Conservation (phyloP, 2,329 filamentous ascomycete species). For the Phyllosticta citrichinensis region DNA sequence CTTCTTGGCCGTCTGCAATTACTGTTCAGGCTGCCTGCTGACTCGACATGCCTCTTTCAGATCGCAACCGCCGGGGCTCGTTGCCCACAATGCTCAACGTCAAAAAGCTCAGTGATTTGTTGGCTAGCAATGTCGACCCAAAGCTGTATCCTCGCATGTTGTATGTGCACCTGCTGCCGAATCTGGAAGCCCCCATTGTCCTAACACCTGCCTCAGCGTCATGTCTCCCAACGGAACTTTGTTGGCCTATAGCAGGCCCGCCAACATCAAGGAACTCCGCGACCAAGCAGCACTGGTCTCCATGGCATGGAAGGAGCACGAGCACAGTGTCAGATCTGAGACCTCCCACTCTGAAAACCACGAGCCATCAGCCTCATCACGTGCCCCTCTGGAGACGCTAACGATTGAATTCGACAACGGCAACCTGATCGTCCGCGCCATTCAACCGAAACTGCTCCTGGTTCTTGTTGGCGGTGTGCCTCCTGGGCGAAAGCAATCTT, state of each 20-base stretch:
- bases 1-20: neutral
- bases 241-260: conserved; percentile 38
- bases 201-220: conserved; percentile 21
- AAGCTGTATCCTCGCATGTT: conserved; percentile 34
- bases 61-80: neutral
- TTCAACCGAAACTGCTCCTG: conserved; percentile 38
- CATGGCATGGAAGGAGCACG: conserved; percentile 40
- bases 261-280: conserved; percentile 39
- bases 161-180: conserved; percentile 16
- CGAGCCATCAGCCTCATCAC: conserved; percentile 8
- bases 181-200: neutral
- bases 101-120: conserved; percentile 32
- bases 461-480: conserved; percentile 40
- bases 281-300: conserved; percentile 40
- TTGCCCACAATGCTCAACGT: conserved; percentile 32
- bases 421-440: conserved; percentile 37
- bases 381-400: conserved; percentile 30
- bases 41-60: conserved; percentile 3
- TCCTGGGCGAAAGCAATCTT: conserved; percentile 26
- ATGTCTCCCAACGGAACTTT: conserved; percentile 43
- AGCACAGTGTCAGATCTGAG: conserved; percentile 6
- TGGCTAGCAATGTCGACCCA: conserved; percentile 33
- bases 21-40: neutral
- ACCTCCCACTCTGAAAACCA: neutral
- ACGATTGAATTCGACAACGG: conserved; percentile 36